Conservation (phyloP, 306 rosid species). For the Luffa acutangula region DNA sequence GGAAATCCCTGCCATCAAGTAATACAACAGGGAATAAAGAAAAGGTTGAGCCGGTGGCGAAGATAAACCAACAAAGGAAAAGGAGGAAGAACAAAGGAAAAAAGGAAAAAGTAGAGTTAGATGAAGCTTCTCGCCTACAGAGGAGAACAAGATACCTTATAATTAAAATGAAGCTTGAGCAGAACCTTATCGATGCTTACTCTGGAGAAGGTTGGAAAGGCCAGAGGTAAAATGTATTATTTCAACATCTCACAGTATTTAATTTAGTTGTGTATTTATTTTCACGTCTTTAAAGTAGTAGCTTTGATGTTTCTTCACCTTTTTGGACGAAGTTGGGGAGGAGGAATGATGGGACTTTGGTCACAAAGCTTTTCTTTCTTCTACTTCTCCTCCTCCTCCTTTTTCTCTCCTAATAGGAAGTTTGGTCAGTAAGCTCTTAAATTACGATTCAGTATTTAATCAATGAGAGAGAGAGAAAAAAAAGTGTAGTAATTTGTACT, state of each 20-base stretch:
- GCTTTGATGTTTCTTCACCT: neutral
- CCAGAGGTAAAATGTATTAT: conserved; percentile 49
- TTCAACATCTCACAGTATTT: neutral
- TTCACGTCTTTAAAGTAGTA: neutral
- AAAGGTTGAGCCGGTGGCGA: conserved; percentile 23
- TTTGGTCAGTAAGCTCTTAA: neutral
- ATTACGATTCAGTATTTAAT: neutral
- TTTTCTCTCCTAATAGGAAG: neutral
- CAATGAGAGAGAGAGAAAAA: neutral
- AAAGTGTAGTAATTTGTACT: no score
- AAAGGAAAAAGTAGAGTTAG: conserved; percentile 36
- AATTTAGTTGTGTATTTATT: neutral
- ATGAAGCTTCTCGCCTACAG: conserved; percentile 69
- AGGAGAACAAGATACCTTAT: conserved; percentile 74
- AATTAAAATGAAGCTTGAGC: conserved; percentile 77
- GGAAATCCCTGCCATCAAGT: conserved; percentile 16
- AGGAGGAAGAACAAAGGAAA: conserved; percentile 37
- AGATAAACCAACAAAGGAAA: conserved; percentile 26
- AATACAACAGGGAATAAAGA: conserved; percentile 21
- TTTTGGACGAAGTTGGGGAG: neutral
- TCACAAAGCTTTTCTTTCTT: neutral
- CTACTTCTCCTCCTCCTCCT: neutral
- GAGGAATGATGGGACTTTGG: neutral
- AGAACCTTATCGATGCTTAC: conserved; percentile 92
- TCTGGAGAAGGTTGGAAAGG: conserved; percentile 96